phyloP scores from a whole-genome alignment of 495 filamentous ascomycete genomes.

The Aspergillus wentii region DNA sequence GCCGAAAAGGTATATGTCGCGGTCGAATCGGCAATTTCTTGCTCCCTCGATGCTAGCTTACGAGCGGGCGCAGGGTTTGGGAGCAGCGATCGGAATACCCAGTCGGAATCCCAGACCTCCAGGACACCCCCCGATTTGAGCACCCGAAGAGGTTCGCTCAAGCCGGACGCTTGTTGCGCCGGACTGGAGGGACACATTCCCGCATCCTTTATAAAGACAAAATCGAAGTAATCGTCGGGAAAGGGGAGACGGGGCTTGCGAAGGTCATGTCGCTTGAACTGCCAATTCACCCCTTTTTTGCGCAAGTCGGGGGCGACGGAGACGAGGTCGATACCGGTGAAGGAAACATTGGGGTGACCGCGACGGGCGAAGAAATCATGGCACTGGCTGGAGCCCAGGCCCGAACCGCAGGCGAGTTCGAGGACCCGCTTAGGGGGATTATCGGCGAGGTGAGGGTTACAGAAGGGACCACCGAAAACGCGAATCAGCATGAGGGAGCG shows the following conservation, averaged over 20 bases:
- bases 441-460: conserved; percentile 58
- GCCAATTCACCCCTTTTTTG: conserved; percentile 77
- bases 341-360: conserved; percentile 59
- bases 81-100: conserved; percentile 68
- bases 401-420: conserved; percentile 85
- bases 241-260: conserved; percentile 74
- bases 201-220: conserved; percentile 87
- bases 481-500: conserved; percentile 76
- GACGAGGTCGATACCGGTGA: conserved; percentile 81
- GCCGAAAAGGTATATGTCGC: conserved; percentile 81
- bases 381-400: conserved; percentile 83
- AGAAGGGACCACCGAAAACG: conserved; percentile 76
- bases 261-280: conserved; percentile 82
- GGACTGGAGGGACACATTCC: conserved; percentile 60
- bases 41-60: conserved; percentile 49
- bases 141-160: conserved; percentile 74
- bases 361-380: conserved; percentile 65
- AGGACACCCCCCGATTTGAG: conserved; percentile 73
- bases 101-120: conserved; percentile 85
- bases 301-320: conserved; percentile 67
- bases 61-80: conserved; percentile 64
- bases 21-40: conserved; percentile 56
- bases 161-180: conserved; percentile 55
- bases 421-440: conserved; percentile 72
- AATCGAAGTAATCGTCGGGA: conserved; percentile 76